Percentiles rank a stretch among this genome's conserved stretches.
These are phyloP conservation scores for Kluyveromyces siamensis DNA, from an alignment of 805 yeast species.

Conservation along the genomic window DNA sequence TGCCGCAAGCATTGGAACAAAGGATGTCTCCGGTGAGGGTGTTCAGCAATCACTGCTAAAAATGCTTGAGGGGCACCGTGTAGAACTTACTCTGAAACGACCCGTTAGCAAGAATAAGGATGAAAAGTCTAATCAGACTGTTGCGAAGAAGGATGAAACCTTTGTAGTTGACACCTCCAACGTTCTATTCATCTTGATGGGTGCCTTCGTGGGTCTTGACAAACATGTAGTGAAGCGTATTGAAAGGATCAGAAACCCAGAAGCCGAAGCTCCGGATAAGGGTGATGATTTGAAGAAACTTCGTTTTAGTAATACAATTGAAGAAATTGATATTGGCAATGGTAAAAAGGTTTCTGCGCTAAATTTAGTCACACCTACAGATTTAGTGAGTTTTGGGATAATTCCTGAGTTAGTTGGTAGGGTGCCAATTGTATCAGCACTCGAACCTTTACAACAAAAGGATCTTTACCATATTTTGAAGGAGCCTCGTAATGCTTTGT, in stretches of 20 bases:
- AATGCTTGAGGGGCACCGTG: slow-evolving; percentile 47
- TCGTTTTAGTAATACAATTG: slow-evolving; percentile 23
- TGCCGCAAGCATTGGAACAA: slow-evolving; percentile 36
- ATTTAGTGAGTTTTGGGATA: slow-evolving; percentile 42
- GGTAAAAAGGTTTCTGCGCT: slow-evolving; percentile 35
- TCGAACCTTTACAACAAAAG: slow-evolving; percentile 36
- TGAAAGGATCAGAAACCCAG: slow-evolving; percentile 17
- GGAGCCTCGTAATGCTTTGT: slow-evolving; percentile 47
- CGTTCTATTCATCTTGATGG: slow-evolving; percentile 48
- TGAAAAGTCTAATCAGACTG: slow-evolving; percentile 24
- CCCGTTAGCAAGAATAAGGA: slow-evolving; percentile 27
- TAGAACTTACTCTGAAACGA: slow-evolving; percentile 38
- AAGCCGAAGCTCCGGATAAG: slow-evolving; percentile 4
- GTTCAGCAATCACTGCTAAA: slow-evolving; percentile 54
- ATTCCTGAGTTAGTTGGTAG: slow-evolving; percentile 55
- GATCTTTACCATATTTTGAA: slow-evolving; percentile 42
- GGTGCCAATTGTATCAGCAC: slow-evolving; percentile 44
- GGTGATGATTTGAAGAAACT: slow-evolving; percentile 7
- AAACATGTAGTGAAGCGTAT: slow-evolving; percentile 36
- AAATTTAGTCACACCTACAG: slow-evolving; percentile 40
- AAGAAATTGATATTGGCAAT: slow-evolving; percentile 29
- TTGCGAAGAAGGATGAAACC: slow-evolving; percentile 33
- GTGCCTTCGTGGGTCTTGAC: slow-evolving; percentile 55
- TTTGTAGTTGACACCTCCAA: slow-evolving; percentile 46
- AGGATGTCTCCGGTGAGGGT: slow-evolving; percentile 58